Conservation (phyloP, 1,284 basidiomycete species). For the Ceratobasidium sp. region DNA sequence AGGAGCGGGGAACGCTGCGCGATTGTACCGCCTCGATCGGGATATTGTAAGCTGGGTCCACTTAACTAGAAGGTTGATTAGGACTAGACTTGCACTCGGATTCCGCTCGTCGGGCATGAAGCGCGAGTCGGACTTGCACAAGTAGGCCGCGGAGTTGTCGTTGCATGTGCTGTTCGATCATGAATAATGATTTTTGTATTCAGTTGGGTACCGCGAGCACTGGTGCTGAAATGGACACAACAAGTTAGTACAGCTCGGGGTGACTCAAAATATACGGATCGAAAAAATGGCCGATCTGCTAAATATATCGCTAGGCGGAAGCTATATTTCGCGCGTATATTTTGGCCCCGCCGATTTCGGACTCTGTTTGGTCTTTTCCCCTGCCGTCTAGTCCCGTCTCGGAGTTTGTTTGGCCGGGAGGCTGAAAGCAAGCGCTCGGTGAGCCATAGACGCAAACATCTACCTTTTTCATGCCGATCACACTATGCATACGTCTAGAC, state of each 20-base stretch:
- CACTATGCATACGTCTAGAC: background rate
- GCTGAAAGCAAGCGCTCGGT: too few relatives aligned
- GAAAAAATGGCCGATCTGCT: background rate
- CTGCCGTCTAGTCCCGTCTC: background rate
- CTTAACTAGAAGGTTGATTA: background rate
- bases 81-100: background rate
- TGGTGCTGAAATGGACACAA: background rate
- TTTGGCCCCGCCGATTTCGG: background rate
- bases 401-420: too few relatives aligned
- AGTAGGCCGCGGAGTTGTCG: background rate
- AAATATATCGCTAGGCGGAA: background rate
- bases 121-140: background rate
- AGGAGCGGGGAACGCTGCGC: background rate
- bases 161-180: too few relatives aligned
- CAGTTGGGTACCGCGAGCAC: background rate
- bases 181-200: slow-evolving; percentile 1
- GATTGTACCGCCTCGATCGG: slow-evolving; percentile 6
- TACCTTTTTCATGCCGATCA: slow-evolving; percentile 3
- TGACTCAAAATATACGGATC: too few relatives aligned
- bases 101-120: background rate
- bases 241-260: background rate
- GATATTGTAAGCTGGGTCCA: background rate
- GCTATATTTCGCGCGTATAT: background rate
- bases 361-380: background rate
- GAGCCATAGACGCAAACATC: slow-evolving; percentile 9